Percentiles rank a stretch among this genome's conserved stretches.
phyloP scores from a whole-genome alignment of 768 basidiomycete genomes.

The Tulasnella sp. region DNA sequence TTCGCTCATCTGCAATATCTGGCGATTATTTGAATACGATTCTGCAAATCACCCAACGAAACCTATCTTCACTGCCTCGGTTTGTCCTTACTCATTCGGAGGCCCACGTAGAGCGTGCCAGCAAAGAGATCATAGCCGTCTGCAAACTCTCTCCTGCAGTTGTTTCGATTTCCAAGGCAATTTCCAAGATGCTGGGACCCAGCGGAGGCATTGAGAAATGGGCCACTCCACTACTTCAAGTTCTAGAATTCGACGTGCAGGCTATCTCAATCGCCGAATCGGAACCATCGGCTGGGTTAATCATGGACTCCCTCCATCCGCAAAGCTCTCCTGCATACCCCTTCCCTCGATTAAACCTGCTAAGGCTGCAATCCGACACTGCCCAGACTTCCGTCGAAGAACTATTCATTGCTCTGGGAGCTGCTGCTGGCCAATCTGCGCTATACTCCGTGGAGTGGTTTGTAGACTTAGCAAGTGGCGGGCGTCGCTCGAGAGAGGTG shows the following conservation, averaged over 20 bases:
- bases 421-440: slow-evolving; percentile 50
- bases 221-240: slow-evolving; percentile 76
- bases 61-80: slow-evolving; percentile 57
- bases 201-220: slow-evolving; percentile 78
- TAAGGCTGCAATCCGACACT: too few species aligned
- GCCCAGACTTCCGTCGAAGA: slow-evolving; percentile 43
- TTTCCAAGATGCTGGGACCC: slow-evolving; percentile 62
- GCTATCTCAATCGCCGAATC: slow-evolving; percentile 18
- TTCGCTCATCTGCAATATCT: slow-evolving; percentile 30
- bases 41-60: slow-evolving; percentile 48
- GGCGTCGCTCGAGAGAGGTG: slow-evolving; percentile 36
- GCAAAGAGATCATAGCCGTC: slow-evolving; percentile 55
- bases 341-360: slow-evolving; percentile 52
- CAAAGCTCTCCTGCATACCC: slow-evolving; percentile 19
- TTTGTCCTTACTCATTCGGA: slow-evolving; percentile 59
- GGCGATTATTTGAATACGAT: slow-evolving; percentile 40
- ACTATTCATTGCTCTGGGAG: slow-evolving; percentile 65
- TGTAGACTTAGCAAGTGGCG: slow-evolving; percentile 39
- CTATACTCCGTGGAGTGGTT: slow-evolving; percentile 81
- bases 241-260: slow-evolving; percentile 60
- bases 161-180: slow-evolving; percentile 35
- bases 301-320: slow-evolving; percentile 18
- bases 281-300: slow-evolving; percentile 16
- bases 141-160: slow-evolving; percentile 37
- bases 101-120: slow-evolving; percentile 54